Percentiles rank a stretch among this genome's conserved stretches.
phyloP scores from a whole-genome alignment of 2,329 filamentous ascomycete genomes.

The Mycogone perniciosa region DNA sequence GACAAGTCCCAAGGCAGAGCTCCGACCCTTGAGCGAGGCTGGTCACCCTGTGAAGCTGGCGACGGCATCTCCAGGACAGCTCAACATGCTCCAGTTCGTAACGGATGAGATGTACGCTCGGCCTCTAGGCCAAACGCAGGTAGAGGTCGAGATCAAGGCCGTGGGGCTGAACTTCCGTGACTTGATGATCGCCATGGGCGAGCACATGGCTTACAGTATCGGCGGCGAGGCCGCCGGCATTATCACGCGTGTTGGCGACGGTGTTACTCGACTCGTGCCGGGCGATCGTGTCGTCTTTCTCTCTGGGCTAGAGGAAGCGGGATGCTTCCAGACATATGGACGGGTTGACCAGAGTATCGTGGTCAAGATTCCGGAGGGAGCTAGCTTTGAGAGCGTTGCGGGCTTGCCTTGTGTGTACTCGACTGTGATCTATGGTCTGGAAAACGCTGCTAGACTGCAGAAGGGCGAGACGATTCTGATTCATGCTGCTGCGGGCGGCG shows the following conservation, averaged over 20 bases:
- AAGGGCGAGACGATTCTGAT: constrained; percentile 29
- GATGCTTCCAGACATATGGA: constrained; percentile 1
- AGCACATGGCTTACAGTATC: constrained; percentile 5
- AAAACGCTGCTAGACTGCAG: constrained; percentile 23
- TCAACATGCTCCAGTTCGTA: constrained; percentile 5
- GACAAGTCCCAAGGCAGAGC: constrained; percentile 2
- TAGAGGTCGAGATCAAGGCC: constrained; percentile 19
- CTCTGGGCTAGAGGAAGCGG: constrained; percentile 11
- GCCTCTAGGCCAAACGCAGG: constrained; percentile 2
- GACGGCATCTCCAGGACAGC: constrained; percentile 3
- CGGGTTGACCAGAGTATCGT: constrained; percentile 1
- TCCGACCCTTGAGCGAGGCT: constrained; percentile 9
- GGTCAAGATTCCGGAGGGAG: constrained; percentile 13
- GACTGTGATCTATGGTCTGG: constrained; percentile 17
- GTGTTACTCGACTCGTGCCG: constrained; percentile 14
- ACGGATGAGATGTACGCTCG: constrained; percentile 1
- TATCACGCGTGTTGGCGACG: constrained; percentile 17
- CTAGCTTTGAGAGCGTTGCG: constrained; percentile 25
- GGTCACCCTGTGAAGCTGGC: constrained; percentile 11
- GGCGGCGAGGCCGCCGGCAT: constrained; percentile 20
- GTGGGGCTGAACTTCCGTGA: constrained; percentile 21
- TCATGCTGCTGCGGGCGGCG: constrained; percentile 27
- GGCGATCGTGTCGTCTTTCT: constrained; percentile 22
- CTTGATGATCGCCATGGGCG: constrained; percentile 19
- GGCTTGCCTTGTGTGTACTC: constrained; percentile 17